Conservation (phyloP, 495 filamentous ascomycete genomes). For the Sabuloglossum arenarium region DNA sequence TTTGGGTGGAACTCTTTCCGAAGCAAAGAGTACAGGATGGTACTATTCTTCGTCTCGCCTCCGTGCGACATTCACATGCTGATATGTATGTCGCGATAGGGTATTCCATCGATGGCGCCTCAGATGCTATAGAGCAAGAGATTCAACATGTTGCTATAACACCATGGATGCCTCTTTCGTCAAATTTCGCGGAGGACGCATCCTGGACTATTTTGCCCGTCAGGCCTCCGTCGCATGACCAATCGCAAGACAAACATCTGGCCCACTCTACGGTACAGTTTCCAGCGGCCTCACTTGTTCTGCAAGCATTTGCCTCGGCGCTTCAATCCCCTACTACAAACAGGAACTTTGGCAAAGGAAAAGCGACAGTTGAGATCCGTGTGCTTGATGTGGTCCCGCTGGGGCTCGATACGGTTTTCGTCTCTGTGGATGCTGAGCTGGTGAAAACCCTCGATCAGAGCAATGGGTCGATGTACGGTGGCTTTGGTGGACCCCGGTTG, state of each 20-base stretch:
- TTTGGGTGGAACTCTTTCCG: conserved; percentile 66
- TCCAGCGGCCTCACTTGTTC: conserved; percentile 54
- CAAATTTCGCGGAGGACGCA: conserved; percentile 32
- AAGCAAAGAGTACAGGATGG: conserved; percentile 15
- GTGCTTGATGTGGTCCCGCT: conserved; percentile 64
- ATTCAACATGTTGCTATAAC: conserved; percentile 55
- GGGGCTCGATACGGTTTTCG: conserved; percentile 61
- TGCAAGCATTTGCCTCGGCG: conserved; percentile 51
- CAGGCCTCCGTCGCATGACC: conserved; percentile 18
- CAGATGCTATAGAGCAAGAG: conserved; percentile 10
- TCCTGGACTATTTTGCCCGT: conserved; percentile 79
- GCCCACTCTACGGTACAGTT: conserved; percentile 61
- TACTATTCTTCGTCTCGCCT: not conserved
- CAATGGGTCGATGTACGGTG: conserved; percentile 39
- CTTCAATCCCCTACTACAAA: conserved; percentile 38
- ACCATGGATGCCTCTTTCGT: conserved; percentile 47
- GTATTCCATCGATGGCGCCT: not conserved
- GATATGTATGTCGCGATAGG: not conserved
- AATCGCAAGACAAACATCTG: conserved; percentile 29
- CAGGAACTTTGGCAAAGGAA: conserved; percentile 30
- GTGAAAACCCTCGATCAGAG: conserved; percentile 38
- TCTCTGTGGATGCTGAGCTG: conserved; percentile 63
- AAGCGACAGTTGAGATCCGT: conserved; percentile 46
- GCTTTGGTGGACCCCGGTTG: conserved; percentile 33
- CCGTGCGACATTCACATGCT: not conserved